phyloP scores from a whole-genome alignment of 257 asterid genomes.

The Echium plantagineum region DNA sequence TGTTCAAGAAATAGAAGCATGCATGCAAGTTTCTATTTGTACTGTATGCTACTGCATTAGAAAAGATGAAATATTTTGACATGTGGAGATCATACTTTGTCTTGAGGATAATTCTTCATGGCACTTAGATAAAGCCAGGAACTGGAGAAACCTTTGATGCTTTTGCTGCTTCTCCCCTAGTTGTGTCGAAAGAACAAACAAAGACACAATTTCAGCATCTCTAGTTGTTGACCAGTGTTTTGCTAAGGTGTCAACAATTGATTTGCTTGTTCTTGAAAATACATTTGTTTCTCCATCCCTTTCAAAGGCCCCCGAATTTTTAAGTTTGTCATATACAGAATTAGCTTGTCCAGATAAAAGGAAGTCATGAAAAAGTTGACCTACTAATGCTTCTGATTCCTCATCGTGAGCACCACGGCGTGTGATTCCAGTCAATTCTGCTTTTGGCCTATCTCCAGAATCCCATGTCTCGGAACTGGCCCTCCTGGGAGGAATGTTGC shows the following conservation, averaged over 20 bases:
- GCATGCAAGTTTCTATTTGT: background rate
- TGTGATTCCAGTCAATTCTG: constrained; percentile 45
- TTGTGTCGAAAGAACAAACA: constrained; percentile 67
- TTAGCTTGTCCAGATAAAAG: constrained; percentile 71
- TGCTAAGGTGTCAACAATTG: constrained; percentile 88
- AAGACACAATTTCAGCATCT: constrained; percentile 74
- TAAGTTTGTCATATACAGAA: constrained; percentile 56
- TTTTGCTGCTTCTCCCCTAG: constrained; percentile 82
- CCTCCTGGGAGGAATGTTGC: constrained; percentile 65
- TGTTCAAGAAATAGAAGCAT: background rate
- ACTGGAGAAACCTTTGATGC: constrained; percentile 78
- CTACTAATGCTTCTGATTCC: constrained; percentile 81
- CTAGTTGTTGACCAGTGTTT: constrained; percentile 96
- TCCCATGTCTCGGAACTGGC: constrained; percentile 80
- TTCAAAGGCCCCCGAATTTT: constrained; percentile 69
- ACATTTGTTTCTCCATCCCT: constrained; percentile 84
- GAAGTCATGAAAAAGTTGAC: constrained; percentile 76
- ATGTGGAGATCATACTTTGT: constrained; percentile 52
- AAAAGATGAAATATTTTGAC: constrained; percentile 5
- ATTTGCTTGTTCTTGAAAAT: constrained; percentile 76
- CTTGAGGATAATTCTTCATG: constrained; percentile 78
- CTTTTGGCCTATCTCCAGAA: constrained; percentile 60
- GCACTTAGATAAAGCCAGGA: constrained; percentile 92
- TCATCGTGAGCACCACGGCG: constrained; percentile 73
- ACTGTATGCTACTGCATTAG: background rate